Percentiles rank a stretch among this genome's conserved stretches.
Conservation (phyloP, 2,329 filamentous ascomycete species). For the Chaetomium sp. region DNA sequence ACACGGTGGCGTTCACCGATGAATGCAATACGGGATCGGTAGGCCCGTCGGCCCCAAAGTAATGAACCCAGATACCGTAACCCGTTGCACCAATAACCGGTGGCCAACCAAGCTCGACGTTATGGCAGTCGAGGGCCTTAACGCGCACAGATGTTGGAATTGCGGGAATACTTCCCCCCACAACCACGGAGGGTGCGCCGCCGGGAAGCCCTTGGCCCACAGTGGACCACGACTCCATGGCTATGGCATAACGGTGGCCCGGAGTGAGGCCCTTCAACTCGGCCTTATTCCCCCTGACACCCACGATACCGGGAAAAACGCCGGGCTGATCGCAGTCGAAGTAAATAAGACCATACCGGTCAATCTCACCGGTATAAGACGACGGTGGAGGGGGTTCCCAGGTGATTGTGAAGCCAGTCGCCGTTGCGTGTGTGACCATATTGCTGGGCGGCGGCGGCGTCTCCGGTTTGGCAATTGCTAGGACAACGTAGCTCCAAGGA, state of each 20-base stretch:
- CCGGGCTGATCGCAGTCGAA: conserved; percentile 23
- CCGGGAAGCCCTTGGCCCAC: conserved; percentile 21
- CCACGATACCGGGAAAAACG: conserved; percentile 12
- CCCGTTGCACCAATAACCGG: conserved; percentile 16
- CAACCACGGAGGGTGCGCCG: conserved; percentile 20
- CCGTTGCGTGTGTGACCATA: conserved; percentile 25
- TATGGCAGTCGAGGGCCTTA: conserved; percentile 6
- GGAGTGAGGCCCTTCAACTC: conserved; percentile 15
- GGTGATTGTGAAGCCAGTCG: conserved; percentile 16
- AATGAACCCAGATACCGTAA: conserved; percentile 20
- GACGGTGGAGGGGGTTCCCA: conserved; percentile 22
- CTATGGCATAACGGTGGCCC: conserved; percentile 26
- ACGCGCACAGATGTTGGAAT: conserved; percentile 8
- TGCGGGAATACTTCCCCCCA: conserved; percentile 17
- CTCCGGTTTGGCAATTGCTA: conserved; percentile 24
- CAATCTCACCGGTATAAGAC: conserved; percentile 17
- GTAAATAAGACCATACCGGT: conserved; percentile 27
- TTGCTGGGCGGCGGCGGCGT: conserved; percentile 26
- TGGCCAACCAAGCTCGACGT: conserved; percentile 20
- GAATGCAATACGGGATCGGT: not conserved
- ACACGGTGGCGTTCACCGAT: not conserved
- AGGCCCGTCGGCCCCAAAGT: too few species aligned
- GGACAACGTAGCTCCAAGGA: conserved; percentile 22
- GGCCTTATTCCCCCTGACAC: conserved; percentile 4
- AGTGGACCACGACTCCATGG: conserved; percentile 29